These are phyloP conservation scores for Flaveria trinervia DNA, from an alignment of 129 eudicot species.

Conservation along the genomic window DNA sequence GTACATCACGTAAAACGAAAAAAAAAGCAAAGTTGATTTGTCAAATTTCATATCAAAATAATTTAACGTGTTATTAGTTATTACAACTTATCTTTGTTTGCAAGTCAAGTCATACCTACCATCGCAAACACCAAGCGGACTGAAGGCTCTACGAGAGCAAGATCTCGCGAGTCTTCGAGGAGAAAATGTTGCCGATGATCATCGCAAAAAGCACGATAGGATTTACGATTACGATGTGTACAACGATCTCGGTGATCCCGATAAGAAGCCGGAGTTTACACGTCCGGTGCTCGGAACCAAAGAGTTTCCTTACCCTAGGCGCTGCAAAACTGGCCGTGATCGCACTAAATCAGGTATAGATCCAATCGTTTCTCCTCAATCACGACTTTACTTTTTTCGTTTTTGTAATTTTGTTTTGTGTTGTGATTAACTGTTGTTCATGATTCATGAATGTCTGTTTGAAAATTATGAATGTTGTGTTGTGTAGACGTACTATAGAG, in stretches of 20 bases:
- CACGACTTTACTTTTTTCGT: not conserved
- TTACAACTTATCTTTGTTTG: not conserved
- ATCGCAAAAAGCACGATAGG: constrained; percentile 52
- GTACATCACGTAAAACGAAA: no score
- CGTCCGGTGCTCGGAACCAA: constrained; percentile 82
- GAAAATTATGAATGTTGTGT: no score
- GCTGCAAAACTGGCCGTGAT: constrained; percentile 87
- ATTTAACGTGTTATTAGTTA: no score
- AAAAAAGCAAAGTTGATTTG: no score
- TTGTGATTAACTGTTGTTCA: not conserved
- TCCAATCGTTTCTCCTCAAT: not conserved
- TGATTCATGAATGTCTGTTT: not conserved
- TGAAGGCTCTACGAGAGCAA: constrained; percentile 43
- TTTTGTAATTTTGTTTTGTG: no score
- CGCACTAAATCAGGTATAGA: constrained; percentile 34
- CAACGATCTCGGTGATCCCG: constrained; percentile 72
- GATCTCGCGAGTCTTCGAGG: constrained; percentile 63
- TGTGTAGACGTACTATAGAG: no score
- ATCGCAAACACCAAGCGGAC: constrained; percentile 61
- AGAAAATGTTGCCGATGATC: constrained; percentile 44
- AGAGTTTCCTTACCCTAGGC: constrained; percentile 73
- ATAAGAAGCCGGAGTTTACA: constrained; percentile 35
- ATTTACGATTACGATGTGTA: constrained; percentile 80
- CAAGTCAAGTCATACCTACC: constrained; percentile 60
- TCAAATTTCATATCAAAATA: no score